phyloP scores from a whole-genome alignment of 345 rosid species.

The Camelina laxa region DNA sequence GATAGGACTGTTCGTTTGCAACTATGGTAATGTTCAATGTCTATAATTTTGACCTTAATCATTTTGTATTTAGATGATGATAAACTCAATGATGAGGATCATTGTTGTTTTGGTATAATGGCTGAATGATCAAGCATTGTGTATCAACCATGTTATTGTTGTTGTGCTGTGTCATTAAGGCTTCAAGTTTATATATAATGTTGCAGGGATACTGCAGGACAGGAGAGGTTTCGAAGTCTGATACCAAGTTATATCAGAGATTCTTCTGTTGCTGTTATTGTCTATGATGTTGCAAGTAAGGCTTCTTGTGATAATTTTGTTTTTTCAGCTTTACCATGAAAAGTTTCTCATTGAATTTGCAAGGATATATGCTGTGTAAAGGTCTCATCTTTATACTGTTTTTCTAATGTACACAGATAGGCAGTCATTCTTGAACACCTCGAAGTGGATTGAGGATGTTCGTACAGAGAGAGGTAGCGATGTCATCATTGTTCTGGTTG shows the following conservation, averaged over 20 bases:
- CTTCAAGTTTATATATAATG: conserved; percentile 18
- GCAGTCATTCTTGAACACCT: conserved; percentile 85
- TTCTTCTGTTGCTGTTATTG: conserved; percentile 94
- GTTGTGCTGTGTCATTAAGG: background rate
- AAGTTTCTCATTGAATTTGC: background rate
- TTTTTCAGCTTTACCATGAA: background rate
- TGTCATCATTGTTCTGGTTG: conserved; percentile 88
- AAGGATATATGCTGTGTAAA: background rate
- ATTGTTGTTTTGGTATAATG: background rate
- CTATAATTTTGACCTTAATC: background rate
- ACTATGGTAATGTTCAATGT: conserved; percentile 60
- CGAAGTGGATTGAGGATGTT: conserved; percentile 95
- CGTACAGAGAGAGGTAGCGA: conserved; percentile 86
- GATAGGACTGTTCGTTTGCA: conserved; percentile 92
- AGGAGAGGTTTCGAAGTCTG: conserved; percentile 94
- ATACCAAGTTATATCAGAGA: conserved; percentile 96
- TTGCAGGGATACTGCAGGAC: conserved; percentile 95
- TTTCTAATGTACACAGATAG: conserved; percentile 61
- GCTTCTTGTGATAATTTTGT: background rate
- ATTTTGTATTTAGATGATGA: conserved; percentile 6
- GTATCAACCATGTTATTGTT: background rate
- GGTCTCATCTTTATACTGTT: background rate
- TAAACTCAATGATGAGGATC: background rate
- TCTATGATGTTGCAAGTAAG: conserved; percentile 93
- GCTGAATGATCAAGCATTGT: background rate